phyloP scores from a whole-genome alignment of 169 alveolate genomes.

The Eimeria sp. region DNA sequence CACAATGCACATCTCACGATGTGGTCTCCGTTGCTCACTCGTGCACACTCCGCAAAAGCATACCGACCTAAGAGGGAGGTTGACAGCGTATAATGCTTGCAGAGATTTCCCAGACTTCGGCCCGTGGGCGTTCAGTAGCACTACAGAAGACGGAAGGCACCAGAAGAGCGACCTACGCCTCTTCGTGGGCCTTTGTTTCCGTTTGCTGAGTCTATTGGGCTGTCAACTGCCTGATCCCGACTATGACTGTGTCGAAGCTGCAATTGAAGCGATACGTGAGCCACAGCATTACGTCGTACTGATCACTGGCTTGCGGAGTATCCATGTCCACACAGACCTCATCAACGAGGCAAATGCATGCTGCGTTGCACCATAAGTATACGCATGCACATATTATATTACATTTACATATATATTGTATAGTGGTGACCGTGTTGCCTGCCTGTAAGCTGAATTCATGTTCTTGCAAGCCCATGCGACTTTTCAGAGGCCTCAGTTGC shows the following conservation, averaged over 20 bases:
- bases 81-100: neutral
- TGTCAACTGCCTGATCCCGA: neutral
- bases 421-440: neutral
- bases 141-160: conserved; percentile 21
- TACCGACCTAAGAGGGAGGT: neutral
- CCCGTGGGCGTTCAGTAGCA: conserved; percentile 51
- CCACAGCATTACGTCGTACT: neutral
- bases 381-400: no score
- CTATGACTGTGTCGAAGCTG: neutral
- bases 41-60: neutral
- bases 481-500: neutral
- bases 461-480: neutral
- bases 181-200: neutral
- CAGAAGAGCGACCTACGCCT: conserved; percentile 8
- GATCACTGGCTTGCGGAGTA: neutral
- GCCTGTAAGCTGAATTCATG: neutral
- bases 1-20: neutral
- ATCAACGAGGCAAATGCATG: neutral
- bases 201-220: neutral
- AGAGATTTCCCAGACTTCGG: conserved; percentile 74
- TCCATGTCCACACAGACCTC: neutral
- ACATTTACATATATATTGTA: no score
- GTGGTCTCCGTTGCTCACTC: neutral
- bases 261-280: conserved; percentile 53
- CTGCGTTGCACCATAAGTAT: neutral